A percentile compares a stretch with the other conserved stretches of the same genome.
phyloP scores from a whole-genome alignment of 129 eudicot genomes.

The Lonicera japonica region DNA sequence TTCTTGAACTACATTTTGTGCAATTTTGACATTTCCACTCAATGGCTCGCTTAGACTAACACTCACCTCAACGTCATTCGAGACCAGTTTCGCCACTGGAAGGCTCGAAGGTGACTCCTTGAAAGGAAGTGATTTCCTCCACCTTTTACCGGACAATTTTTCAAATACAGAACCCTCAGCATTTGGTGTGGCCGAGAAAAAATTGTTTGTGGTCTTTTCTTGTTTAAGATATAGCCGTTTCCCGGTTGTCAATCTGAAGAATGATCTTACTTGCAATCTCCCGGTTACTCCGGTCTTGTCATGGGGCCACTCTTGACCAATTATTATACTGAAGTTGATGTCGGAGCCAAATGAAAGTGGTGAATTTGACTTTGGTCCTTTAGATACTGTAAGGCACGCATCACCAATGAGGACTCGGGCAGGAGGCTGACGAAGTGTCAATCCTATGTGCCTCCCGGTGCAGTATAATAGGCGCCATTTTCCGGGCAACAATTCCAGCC shows the following conservation, averaged over 20 bases:
- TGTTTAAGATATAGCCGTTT: slow-evolving; percentile 62
- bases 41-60: slow-evolving; percentile 52
- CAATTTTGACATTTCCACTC: slow-evolving; percentile 34
- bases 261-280: slow-evolving; percentile 43
- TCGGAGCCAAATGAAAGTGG: slow-evolving; percentile 52
- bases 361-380: slow-evolving; percentile 31
- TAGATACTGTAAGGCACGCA: slow-evolving; percentile 47
- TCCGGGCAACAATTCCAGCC: slow-evolving; percentile 73
- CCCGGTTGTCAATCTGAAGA: slow-evolving; percentile 59
- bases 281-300: slow-evolving; percentile 68
- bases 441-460: slow-evolving; percentile 86
- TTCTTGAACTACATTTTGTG: slow-evolving; percentile 55
- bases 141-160: slow-evolving; percentile 55
- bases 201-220: slow-evolving; percentile 24
- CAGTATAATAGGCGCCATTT: slow-evolving; percentile 82
- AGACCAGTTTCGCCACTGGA: slow-evolving; percentile 62
- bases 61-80: slow-evolving; percentile 48
- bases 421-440: slow-evolving; percentile 79
- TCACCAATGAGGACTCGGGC: slow-evolving; percentile 66
- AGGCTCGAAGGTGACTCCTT: slow-evolving; percentile 72
- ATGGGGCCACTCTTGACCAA: slow-evolving; percentile 72
- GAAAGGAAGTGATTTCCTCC: slow-evolving; percentile 60
- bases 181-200: slow-evolving; percentile 16
- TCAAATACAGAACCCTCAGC: slow-evolving; percentile 42
- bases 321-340: slow-evolving; percentile 45